Evolutionary conservation across 225 moss, liverwort and hornwort genomes (phyloP).

Genomic region (Thuidium tamariscinum): DNA sequence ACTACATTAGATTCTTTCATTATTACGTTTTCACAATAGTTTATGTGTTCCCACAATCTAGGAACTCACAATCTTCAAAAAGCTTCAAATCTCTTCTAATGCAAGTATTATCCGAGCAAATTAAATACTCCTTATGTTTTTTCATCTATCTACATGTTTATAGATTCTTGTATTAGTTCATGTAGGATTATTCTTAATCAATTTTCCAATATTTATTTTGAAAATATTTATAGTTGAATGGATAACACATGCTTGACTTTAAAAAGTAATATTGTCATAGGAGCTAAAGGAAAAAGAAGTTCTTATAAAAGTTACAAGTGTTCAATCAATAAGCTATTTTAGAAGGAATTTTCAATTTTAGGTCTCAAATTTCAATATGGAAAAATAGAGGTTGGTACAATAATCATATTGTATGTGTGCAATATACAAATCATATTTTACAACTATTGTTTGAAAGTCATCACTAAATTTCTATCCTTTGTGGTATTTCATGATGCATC

Average conservation of each 20-base stretch:
- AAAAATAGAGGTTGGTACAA: accelerated
- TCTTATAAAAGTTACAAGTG: not conserved
- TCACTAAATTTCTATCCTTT: not conserved
- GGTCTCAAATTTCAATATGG: not conserved
- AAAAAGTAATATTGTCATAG: not conserved
- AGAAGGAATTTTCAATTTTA: not conserved
- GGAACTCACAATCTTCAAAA: too few species aligned
- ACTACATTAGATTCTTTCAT: too few species aligned
- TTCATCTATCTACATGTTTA: not conserved
- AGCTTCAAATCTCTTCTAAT: too few species aligned
- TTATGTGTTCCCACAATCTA: too few species aligned
- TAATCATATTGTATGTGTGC: not conserved
- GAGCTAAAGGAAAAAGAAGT: accelerated
- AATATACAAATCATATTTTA: not conserved
- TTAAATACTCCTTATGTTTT: not conserved
- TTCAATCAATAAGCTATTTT: too few species aligned
- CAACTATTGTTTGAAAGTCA: not conserved
- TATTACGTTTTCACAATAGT: too few species aligned
- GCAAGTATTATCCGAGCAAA: not conserved
- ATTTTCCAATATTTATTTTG: too few species aligned
- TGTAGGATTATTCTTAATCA: too few species aligned
- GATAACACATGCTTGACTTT: too few species aligned
- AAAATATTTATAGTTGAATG: too few species aligned
- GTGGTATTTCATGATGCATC: not conserved
- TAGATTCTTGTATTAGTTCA: too few species aligned